A percentile compares a stretch with the other conserved stretches of the same genome.
phyloP scores from a whole-genome alignment of 1,284 basidiomycete species.

The Leccinum variabile region DNA sequence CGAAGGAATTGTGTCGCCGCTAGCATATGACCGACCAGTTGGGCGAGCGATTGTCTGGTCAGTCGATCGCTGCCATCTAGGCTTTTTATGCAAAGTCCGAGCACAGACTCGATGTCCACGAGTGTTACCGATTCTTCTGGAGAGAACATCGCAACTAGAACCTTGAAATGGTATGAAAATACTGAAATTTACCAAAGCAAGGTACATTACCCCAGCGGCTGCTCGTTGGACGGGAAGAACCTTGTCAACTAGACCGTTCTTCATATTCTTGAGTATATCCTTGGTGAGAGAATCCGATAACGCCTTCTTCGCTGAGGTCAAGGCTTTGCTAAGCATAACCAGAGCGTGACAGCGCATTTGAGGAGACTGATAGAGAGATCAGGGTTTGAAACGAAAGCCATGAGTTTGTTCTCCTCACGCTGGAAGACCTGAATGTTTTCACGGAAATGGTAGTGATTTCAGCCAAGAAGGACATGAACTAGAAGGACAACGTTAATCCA shows the following conservation, averaged over 20 bases:
- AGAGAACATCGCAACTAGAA: slow-evolving; percentile 65
- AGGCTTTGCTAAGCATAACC: slow-evolving; percentile 71
- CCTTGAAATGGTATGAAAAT: slow-evolving; percentile 41
- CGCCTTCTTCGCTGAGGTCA: slow-evolving; percentile 78
- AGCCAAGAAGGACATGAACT: slow-evolving; percentile 95
- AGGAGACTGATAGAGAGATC: slow-evolving; percentile 52
- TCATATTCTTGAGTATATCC: slow-evolving; percentile 87
- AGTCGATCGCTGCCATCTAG: slow-evolving; percentile 84
- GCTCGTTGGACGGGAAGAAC: slow-evolving; percentile 85
- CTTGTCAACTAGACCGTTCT: slow-evolving; percentile 77
- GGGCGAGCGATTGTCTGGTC: slow-evolving; percentile 78
- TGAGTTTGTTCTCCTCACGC: slow-evolving; percentile 44
- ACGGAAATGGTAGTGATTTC: slow-evolving; percentile 72
- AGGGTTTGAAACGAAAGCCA: slow-evolving; percentile 1
- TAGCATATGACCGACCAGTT: slow-evolving; percentile 82
- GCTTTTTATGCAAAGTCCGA: slow-evolving; percentile 70
- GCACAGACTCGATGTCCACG: slow-evolving; percentile 76
- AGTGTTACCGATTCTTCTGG: slow-evolving; percentile 53
- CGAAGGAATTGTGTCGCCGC: slow-evolving; percentile 83
- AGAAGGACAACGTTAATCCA: slow-evolving; percentile 1
- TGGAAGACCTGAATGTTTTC: slow-evolving; percentile 70
- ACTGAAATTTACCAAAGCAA: slow-evolving; percentile 1
- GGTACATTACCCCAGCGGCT: slow-evolving; percentile 64
- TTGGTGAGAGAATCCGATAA: slow-evolving; percentile 77
- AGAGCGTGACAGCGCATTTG: slow-evolving; percentile 85